Percentiles rank a stretch among this genome's conserved stretches.
phyloP scores from a whole-genome alignment of 1,284 basidiomycete genomes.

The Leccinum pachyderme region DNA sequence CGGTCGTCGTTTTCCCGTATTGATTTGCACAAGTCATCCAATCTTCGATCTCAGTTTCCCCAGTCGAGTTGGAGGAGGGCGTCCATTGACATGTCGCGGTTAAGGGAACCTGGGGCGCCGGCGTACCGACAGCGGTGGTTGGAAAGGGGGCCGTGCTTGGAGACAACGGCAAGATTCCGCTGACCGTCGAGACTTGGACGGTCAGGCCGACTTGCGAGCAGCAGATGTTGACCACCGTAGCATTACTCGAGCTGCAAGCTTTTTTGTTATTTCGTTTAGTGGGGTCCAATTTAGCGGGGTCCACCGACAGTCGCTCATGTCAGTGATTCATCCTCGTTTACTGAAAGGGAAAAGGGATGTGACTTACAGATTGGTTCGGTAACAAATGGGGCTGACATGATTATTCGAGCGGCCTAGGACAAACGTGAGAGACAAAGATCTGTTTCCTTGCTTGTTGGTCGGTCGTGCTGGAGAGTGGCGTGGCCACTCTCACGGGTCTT shows the following conservation, averaged over 20 bases:
- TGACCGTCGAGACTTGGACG: background rate
- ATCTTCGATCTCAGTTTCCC: background rate
- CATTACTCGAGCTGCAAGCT: background rate
- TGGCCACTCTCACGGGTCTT: background rate
- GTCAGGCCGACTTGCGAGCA: background rate
- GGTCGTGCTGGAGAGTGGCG: background rate
- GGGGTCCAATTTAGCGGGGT: too few relatives aligned
- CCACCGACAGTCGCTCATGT: background rate
- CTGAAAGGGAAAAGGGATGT: background rate
- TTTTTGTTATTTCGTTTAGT: background rate
- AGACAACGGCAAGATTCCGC: background rate
- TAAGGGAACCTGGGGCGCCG: background rate
- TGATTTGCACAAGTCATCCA: slow-evolving; percentile 1
- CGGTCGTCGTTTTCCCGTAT: background rate
- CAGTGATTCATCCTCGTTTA: background rate
- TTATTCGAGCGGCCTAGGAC: background rate
- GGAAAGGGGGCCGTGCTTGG: background rate
- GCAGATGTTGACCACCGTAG: background rate
- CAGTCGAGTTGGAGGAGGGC: background rate
- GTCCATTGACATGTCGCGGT: slow-evolving; percentile 3
- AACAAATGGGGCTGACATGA: background rate
- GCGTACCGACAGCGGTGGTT: background rate
- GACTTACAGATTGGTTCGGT: background rate
- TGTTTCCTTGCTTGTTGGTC: background rate
- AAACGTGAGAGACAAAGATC: background rate